phyloP scores from a whole-genome alignment of 2,329 filamentous ascomycete species.

The Pseudocercospora fuligena region DNA sequence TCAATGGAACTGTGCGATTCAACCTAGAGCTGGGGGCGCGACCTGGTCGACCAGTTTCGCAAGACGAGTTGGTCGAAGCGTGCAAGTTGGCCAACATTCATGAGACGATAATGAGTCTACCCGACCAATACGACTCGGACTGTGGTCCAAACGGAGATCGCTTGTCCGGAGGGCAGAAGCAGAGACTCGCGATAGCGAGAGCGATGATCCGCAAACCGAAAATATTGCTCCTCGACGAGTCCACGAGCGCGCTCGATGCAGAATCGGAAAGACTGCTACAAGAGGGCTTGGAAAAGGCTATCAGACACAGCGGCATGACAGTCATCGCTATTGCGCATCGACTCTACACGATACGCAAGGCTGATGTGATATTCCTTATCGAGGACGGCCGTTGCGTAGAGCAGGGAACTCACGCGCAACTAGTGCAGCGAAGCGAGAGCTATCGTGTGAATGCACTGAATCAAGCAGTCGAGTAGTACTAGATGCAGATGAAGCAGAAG shows the following conservation, averaged over 20 bases:
- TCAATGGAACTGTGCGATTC: slow-evolving; percentile 49
- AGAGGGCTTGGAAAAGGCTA: slow-evolving; percentile 42
- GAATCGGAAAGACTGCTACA: slow-evolving; percentile 48
- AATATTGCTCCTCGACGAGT: slow-evolving; percentile 48
- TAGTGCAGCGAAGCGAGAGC: slow-evolving; percentile 1
- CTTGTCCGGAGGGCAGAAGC: slow-evolving; percentile 49
- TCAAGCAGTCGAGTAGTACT: slow-evolving; percentile 18
- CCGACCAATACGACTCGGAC: slow-evolving; percentile 67
- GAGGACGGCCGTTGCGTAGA: slow-evolving; percentile 55
- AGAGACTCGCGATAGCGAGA: slow-evolving; percentile 48
- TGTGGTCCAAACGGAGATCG: slow-evolving; percentile 46
- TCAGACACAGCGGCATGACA: slow-evolving; percentile 36
- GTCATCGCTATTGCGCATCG: slow-evolving; percentile 53
- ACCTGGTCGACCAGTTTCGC: slow-evolving; percentile 59
- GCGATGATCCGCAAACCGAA: slow-evolving; percentile 48
- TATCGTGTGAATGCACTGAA: slow-evolving; percentile 24
- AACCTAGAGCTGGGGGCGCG: slow-evolving; percentile 49
- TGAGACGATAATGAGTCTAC: slow-evolving; percentile 66
- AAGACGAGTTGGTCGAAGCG: slow-evolving; percentile 67
- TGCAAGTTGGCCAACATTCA: slow-evolving; percentile 72
- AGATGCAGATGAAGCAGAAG: too few relatives aligned
- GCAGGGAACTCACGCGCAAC: slow-evolving; percentile 53
- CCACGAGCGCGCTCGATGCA: slow-evolving; percentile 49
- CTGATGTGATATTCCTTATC: slow-evolving; percentile 52
- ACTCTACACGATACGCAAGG: slow-evolving; percentile 46